Evolutionary conservation across 805 yeast genomes (phyloP), one percentile per base, ranked within the genome.

Genomic region (Kodamaea nitidulidarum): DNA sequence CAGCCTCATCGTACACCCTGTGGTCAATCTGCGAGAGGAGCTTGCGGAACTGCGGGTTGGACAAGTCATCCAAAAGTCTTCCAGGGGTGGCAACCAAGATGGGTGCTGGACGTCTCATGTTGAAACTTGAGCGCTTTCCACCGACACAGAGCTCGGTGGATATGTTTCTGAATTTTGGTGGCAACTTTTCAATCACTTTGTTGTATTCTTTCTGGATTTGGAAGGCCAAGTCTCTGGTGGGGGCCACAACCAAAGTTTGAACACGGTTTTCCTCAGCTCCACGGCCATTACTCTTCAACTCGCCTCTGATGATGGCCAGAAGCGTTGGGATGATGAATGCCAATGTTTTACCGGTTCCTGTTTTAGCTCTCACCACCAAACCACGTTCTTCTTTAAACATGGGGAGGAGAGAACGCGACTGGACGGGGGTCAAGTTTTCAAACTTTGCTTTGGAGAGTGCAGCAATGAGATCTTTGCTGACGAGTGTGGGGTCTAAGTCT

Each of bases 331-430:
- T 68, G 44, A 90, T 82, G 59, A 87, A 88, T 0, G 96, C 95
- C 46, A 85, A 78, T 0, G 97, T 88, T 60, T 88, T 88, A 54
- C 97, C 97, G 2, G 97, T 88, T 58, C 97, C 97, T 3, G 97
- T 88, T 59, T 87, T 87, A 18, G 97, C 96, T 52, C 95, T 73
- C 27, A 88, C 88, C 15, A 88, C 87, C 31, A 87, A 69, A 47
- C 91, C 90, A 22, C 67, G 63, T n/a, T 72, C 65, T 28, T 68
- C 65, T 11, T 65, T 52, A 28, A 84, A 61, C 30, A 78, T 70
- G 15, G 85, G 83, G 35, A 71, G 65, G 32, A 84, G 70, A 9
- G 88, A 68, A 47, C 71, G 66, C 41, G 75, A 73, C 57, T 85
- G 95, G 20, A 84, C 91, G 3, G 80, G 75, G 1, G 93, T 84